Percentiles rank a stretch among this genome's conserved stretches.
phyloP scores from a whole-genome alignment of 2,329 filamentous ascomycete genomes.

The Colletotrichum cordylinicola region DNA sequence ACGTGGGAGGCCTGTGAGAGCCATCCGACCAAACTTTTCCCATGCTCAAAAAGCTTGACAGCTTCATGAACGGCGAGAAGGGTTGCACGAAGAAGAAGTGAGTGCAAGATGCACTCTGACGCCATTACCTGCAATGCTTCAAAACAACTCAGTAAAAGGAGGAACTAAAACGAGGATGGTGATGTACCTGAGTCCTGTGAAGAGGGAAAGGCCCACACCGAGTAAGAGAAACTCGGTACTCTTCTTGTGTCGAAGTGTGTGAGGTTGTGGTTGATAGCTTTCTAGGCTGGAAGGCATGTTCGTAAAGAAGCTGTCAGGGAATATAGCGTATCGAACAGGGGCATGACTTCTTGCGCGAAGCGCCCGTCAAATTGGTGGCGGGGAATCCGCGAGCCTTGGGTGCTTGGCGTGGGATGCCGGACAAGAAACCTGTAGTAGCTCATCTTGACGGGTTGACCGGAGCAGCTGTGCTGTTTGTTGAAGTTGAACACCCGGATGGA shows the following conservation, averaged over 20 bases:
- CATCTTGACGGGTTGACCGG: too few species aligned
- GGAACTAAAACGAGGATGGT: not conserved
- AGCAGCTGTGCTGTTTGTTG: not conserved
- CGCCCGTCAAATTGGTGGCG: not conserved
- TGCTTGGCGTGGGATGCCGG: too few species aligned
- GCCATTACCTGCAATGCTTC: not conserved
- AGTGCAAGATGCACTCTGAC: not conserved
- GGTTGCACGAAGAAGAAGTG: not conserved
- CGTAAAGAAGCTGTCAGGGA: not conserved
- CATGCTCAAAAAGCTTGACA: not conserved
- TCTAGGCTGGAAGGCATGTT: not conserved
- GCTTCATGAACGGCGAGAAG: not conserved
- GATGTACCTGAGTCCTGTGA: not conserved
- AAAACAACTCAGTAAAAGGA: not conserved
- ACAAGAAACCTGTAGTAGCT: too few species aligned
- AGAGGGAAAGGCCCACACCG: too few species aligned
- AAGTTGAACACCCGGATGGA: not conserved
- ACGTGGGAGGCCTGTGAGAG: accelerated
- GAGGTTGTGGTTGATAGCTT: not conserved
- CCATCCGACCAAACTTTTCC: not conserved
- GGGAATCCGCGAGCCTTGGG: not conserved
- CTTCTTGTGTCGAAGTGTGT: not conserved
- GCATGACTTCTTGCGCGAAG: not conserved
- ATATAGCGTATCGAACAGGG: not conserved
- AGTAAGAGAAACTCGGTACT: not conserved